phyloP scores from a whole-genome alignment of 208 protist genomes.

The Leishmania arabica region DNA sequence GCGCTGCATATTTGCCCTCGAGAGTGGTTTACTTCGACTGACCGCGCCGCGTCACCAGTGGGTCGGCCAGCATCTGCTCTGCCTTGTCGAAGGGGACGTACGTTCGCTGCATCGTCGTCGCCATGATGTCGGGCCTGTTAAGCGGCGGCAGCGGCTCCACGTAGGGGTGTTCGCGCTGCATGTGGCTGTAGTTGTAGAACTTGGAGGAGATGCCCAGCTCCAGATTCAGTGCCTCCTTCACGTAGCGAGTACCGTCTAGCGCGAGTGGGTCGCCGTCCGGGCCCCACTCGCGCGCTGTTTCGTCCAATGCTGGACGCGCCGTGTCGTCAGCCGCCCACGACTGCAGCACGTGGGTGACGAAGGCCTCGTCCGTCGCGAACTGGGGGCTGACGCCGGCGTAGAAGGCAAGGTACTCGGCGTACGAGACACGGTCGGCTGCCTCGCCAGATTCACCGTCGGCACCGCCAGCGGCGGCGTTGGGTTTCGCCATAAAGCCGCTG shows the following conservation, averaged over 20 bases:
- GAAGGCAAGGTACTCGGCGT: slow-evolving; percentile 76
- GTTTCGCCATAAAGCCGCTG: not conserved
- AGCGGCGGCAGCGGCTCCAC: slow-evolving; percentile 74
- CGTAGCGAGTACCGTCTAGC: slow-evolving; percentile 50
- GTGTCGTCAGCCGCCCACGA: slow-evolving; percentile 73
- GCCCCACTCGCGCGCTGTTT: slow-evolving; percentile 78
- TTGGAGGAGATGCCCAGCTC: slow-evolving; percentile 55
- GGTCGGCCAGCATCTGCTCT: slow-evolving; percentile 44
- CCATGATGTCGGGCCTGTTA: slow-evolving; percentile 62
- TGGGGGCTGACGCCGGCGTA: slow-evolving; percentile 70
- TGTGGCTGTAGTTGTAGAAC: slow-evolving; percentile 81
- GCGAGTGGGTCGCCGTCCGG: slow-evolving; percentile 68
- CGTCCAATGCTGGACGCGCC: slow-evolving; percentile 50
- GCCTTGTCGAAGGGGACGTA: slow-evolving; percentile 40
- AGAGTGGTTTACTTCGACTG: slow-evolving; percentile 30
- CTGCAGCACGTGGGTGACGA: slow-evolving; percentile 64
- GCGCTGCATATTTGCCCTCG: not conserved
- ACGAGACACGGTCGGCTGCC: slow-evolving; percentile 28
- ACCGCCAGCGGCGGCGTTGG: not conserved
- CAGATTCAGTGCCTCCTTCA: slow-evolving; percentile 66
- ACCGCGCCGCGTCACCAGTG: slow-evolving; percentile 53
- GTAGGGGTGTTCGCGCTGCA: slow-evolving; percentile 71
- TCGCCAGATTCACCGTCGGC: not conserved
- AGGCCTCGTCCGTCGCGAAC: slow-evolving; percentile 67
- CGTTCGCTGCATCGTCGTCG: slow-evolving; percentile 43